Base-by-base conservation (phyloP, 2,329 filamentous ascomycete species). In the Colletotrichum liaoningense region DNA sequence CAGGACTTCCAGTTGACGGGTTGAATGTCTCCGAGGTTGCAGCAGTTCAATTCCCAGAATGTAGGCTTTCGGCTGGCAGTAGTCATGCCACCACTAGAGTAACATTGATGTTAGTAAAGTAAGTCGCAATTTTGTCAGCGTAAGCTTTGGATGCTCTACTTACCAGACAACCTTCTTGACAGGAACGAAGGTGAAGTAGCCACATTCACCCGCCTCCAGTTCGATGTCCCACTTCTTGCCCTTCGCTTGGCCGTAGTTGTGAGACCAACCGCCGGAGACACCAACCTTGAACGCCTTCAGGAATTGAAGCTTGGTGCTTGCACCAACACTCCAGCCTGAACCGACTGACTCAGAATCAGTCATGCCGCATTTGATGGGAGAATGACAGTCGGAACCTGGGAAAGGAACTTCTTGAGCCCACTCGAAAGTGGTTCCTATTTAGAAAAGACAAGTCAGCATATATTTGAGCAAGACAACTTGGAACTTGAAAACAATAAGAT, bases 351-450 rank as follows among this genome's bases (percentile, higher is more conserved):
- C 80, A 75, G 63, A 79, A 46, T 76, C 63, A 2, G 49, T 11
- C 79, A 73, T 78, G 75, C 46, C 79, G 79, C 24, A 80, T 76
- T 73, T 78, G 78, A 12, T 80, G 77, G 82, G 81, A 79, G 3
- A 79, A 79, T 74, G 80, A 77, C 67, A 81, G 76, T 75, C 79
- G 77, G 58, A 84, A 80, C 69, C 77, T 79, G 67, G 80, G 79
- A 83, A 72, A 79, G 82, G 82, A 80, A 82, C 49, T 30, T 84
- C 33, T 38, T 83, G 46, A 77, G 68, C 74, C 66, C 69, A 77
- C 12, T 74, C 67, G 24, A 76, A 84, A 1, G 80, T 79, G 24
- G 68, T 72, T 16, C 30, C 68, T 71, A 2, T 16, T 9, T 12
- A 19, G 1, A 7, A 14, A 8, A 28, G 30, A 16, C 7, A 22